These are phyloP conservation scores for Lophiostoma macrostomum DNA, from an alignment of 495 filamentous ascomycete genomes.

Conservation along the genomic window DNA sequence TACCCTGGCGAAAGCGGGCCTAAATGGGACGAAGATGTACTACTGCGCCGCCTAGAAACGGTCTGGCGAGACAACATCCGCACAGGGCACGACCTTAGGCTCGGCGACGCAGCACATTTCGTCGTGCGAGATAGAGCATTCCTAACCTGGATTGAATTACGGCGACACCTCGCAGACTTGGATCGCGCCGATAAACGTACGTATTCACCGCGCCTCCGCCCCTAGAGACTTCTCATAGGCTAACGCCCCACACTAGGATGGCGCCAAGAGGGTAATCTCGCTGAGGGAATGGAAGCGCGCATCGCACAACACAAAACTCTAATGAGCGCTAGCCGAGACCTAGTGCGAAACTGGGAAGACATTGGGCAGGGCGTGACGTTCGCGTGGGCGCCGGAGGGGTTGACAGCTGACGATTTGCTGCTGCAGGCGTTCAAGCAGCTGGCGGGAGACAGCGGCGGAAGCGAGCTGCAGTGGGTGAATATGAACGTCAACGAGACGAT, in stretches of 20 bases:
- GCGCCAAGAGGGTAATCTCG: slow-evolving; percentile 5
- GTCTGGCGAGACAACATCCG: slow-evolving; percentile 15
- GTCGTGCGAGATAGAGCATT: slow-evolving; percentile 17
- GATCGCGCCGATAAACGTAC: slow-evolving; percentile 13
- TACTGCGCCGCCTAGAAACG: slow-evolving; percentile 19
- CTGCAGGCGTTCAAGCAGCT: slow-evolving; percentile 20
- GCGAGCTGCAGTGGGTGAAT: slow-evolving; percentile 6
- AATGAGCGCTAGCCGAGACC: slow-evolving; percentile 10
- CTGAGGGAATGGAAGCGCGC: slow-evolving; percentile 4
- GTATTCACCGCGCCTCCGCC: too few relatives aligned
- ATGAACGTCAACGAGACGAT: slow-evolving; percentile 2
- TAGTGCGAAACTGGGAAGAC: slow-evolving; percentile 12
- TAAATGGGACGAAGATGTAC: slow-evolving; percentile 10
- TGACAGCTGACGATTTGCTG: slow-evolving; percentile 18
- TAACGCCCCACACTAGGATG: too few relatives aligned
- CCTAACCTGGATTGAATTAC: slow-evolving; percentile 22
- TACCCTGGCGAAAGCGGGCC: slow-evolving; percentile 1
- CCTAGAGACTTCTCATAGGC: too few relatives aligned
- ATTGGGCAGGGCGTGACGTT: slow-evolving; percentile 3
- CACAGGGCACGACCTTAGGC: neutral
- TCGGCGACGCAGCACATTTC: slow-evolving; percentile 1
- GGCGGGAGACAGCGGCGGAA: slow-evolving; percentile 1
- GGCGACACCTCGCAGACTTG: slow-evolving; percentile 20
- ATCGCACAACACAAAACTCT: slow-evolving; percentile 10
- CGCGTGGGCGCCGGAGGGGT: neutral